Conservation (phyloP, 257 asterid species). For the Mentha longifolia region DNA sequence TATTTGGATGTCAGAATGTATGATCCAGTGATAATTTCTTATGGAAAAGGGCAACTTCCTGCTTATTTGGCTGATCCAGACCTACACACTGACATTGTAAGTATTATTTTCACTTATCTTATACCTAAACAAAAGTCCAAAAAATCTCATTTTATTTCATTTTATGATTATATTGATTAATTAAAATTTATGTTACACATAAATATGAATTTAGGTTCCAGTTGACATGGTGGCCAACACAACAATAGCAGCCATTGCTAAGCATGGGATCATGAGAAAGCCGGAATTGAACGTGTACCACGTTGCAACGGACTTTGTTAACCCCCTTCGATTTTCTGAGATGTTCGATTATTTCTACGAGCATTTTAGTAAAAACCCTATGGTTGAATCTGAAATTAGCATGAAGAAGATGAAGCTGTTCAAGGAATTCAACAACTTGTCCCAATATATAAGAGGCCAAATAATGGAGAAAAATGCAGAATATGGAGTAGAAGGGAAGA, state of each 20-base stretch:
- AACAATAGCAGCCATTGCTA: conserved; percentile 50
- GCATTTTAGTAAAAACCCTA: conserved; percentile 31
- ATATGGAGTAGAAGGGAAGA: background rate
- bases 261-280: conserved; percentile 34
- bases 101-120: background rate
- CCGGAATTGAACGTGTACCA: conserved; percentile 36
- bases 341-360: conserved; percentile 32
- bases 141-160: background rate
- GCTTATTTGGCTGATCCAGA: conserved; percentile 44
- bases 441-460: conserved; percentile 20
- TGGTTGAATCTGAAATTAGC: background rate
- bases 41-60: conserved; percentile 46
- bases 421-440: conserved; percentile 26
- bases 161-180: background rate
- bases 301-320: conserved; percentile 30
- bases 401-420: conserved; percentile 29
- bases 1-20: conserved; percentile 31
- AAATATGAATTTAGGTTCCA: conserved; percentile 37
- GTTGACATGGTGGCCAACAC: conserved; percentile 47
- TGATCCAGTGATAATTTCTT: conserved; percentile 42
- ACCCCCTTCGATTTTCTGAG: conserved; percentile 32
- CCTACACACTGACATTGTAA: conserved; percentile 36
- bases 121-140: too few species aligned
- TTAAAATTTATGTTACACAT: background rate
- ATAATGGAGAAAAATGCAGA: background rate